A percentile compares a stretch with the other conserved stretches of the same genome.
Conservation (phyloP, 352 stramenopile species). For the Globisporangium iwayamae region DNA sequence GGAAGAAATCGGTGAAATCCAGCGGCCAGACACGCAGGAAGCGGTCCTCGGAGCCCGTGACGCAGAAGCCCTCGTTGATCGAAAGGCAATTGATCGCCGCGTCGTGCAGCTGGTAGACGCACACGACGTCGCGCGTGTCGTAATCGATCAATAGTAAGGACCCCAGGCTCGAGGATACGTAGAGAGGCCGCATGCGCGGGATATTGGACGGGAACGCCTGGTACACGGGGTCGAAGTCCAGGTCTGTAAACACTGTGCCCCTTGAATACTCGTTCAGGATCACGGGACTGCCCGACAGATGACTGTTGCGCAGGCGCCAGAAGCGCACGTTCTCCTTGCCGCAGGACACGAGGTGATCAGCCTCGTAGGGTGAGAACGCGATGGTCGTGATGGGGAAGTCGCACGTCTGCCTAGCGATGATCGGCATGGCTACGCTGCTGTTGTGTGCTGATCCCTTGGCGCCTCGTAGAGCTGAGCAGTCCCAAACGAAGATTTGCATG, state of each 20-base stretch:
- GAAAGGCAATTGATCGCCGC: constrained; percentile 77
- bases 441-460: background rate
- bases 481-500: constrained; percentile 77
- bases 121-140: constrained; percentile 72
- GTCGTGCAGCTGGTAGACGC: constrained; percentile 89
- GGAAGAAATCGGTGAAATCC: constrained; percentile 90
- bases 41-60: constrained; percentile 84
- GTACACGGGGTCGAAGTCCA: constrained; percentile 78
- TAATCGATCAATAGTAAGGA: constrained; percentile 86
- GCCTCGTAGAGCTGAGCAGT: constrained; percentile 31
- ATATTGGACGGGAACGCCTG: constrained; percentile 59
- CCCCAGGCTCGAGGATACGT: constrained; percentile 71
- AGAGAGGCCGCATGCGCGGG: constrained; percentile 51
- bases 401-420: constrained; percentile 82
- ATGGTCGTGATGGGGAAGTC: constrained; percentile 77
- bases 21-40: constrained; percentile 90
- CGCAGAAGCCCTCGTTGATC: constrained; percentile 89
- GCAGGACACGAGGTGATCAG: constrained; percentile 80
- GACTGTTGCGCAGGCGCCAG: constrained; percentile 68
- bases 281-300: constrained; percentile 79
- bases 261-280: constrained; percentile 89
- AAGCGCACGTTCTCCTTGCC: constrained; percentile 92
- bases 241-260: constrained; percentile 76
- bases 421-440: constrained; percentile 14
- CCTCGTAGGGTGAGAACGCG: constrained; percentile 84